Percentiles rank a stretch among this genome's conserved stretches.
phyloP scores from a whole-genome alignment of 768 basidiomycete species.

The Botryobasidium botryosum region DNA sequence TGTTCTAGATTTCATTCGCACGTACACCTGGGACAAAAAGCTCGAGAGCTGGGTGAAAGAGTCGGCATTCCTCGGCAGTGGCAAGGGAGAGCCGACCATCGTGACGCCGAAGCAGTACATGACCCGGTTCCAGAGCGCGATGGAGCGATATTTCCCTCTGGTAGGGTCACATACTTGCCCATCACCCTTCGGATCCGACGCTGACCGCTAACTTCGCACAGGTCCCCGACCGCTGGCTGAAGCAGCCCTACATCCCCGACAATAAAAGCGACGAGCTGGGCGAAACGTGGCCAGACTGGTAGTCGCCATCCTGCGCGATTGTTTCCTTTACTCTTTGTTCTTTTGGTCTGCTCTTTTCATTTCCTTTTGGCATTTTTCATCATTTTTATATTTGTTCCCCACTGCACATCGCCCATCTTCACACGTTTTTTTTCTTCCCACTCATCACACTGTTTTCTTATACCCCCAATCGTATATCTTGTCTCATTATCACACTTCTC shows the following conservation, averaged over 20 bases:
- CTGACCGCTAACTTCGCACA: conserved; percentile 17
- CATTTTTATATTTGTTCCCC: neutral
- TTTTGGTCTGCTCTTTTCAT: neutral
- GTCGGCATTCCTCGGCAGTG: conserved; percentile 62
- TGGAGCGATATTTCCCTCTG: conserved; percentile 80
- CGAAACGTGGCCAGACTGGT: conserved; percentile 28
- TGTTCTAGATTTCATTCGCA: conserved; percentile 82
- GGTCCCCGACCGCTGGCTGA: conserved; percentile 88
- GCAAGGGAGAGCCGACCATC: conserved; percentile 86
- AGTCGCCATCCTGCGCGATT: too few relatives aligned
- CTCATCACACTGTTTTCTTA: too few relatives aligned
- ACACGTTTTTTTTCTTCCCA: too few relatives aligned
- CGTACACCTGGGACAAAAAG: conserved; percentile 98
- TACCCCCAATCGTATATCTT: too few relatives aligned
- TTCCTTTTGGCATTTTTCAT: neutral
- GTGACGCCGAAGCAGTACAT: conserved; percentile 92
- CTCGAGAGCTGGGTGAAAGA: conserved; percentile 98
- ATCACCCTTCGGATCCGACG: conserved; percentile 6
- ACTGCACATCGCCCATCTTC: too few relatives aligned
- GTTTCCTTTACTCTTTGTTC: neutral
- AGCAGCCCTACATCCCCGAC: conserved; percentile 60
- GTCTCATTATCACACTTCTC: too few relatives aligned
- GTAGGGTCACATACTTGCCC: conserved; percentile 27
- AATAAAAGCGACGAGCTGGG: conserved; percentile 37
- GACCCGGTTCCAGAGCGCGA: conserved; percentile 68